Evolutionary conservation across 2,329 filamentous ascomycete species (phyloP).

Genomic region (Fusarium armeniacum): DNA sequence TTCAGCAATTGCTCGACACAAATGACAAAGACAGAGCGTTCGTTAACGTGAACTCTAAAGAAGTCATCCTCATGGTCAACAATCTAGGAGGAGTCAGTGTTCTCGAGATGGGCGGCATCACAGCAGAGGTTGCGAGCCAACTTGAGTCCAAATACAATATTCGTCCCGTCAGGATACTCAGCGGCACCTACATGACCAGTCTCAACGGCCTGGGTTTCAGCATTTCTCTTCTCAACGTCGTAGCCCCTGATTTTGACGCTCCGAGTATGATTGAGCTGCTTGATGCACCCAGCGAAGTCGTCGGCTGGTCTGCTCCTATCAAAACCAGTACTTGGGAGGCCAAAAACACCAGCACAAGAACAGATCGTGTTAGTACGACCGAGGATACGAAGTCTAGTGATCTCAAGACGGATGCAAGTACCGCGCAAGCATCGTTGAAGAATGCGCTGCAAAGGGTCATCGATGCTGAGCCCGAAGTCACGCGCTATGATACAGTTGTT

Average conservation of each 20-base stretch:
- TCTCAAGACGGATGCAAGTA: conserved; percentile 66
- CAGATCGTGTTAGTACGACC: conserved; percentile 53
- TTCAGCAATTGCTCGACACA: conserved; percentile 76
- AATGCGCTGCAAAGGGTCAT: conserved; percentile 73
- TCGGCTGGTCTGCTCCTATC: conserved; percentile 77
- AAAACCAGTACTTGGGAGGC: conserved; percentile 74
- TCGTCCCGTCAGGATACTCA: conserved; percentile 73
- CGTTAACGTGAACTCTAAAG: conserved; percentile 70
- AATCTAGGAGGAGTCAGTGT: conserved; percentile 81
- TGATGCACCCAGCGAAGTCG: conserved; percentile 77
- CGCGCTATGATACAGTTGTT: conserved; percentile 83
- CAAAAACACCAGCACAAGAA: conserved; percentile 63
- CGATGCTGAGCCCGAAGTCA: conserved; percentile 77
- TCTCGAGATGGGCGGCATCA: conserved; percentile 79
- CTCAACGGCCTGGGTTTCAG: conserved; percentile 83
- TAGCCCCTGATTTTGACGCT: conserved; percentile 69
- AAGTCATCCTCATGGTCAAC: conserved; percentile 79
- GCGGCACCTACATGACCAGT: conserved; percentile 83
- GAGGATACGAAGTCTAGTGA: conserved; percentile 60
- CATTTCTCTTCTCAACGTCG: conserved; percentile 76
- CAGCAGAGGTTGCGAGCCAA: conserved; percentile 75
- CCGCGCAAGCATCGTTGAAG: conserved; percentile 66
- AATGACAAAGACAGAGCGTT: conserved; percentile 79
- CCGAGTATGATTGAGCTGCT: conserved; percentile 77
- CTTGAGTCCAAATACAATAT: conserved; percentile 70